These are phyloP conservation scores for Capsella bursapastoris DNA, from an alignment of 345 rosid species.

Conservation along the genomic window DNA sequence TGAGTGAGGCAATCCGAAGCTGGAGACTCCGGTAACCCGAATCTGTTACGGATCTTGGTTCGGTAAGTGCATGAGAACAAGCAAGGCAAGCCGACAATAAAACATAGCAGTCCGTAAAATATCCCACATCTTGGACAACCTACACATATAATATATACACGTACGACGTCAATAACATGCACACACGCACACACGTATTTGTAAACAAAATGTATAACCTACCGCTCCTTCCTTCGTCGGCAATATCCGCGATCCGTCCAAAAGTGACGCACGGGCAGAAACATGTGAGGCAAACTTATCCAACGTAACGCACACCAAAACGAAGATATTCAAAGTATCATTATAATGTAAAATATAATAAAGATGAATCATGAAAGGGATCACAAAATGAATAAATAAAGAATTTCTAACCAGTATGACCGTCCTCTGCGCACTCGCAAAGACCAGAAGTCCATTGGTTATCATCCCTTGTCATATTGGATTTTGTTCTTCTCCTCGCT, in stretches of 20 bases:
- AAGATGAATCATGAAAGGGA: too few species aligned
- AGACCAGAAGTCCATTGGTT: constrained; percentile 43
- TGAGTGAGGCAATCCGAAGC: constrained; percentile 71
- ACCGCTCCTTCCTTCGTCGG: constrained; percentile 60
- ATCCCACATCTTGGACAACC: constrained; percentile 61
- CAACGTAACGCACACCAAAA: background rate
- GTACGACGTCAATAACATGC: too few species aligned
- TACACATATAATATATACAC: constrained; percentile 18
- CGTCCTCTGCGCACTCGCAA: constrained; percentile 39
- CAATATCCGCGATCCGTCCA: constrained; percentile 69
- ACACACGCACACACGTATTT: too few species aligned
- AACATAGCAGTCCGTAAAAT: constrained; percentile 50
- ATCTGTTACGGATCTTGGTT: constrained; percentile 63
- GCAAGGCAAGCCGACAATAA: constrained; percentile 54
- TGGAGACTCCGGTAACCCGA: constrained; percentile 63
- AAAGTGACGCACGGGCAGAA: constrained; percentile 41
- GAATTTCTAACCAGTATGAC: constrained; percentile 2
- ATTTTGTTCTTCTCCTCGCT: background rate
- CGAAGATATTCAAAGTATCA: background rate
- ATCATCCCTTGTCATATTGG: constrained; percentile 13
- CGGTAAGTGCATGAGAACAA: constrained; percentile 67
- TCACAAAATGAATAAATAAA: too few species aligned
- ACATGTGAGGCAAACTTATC: constrained; percentile 34
- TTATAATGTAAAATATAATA: too few species aligned
- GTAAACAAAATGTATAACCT: constrained; percentile 26